Evolutionary conservation across 768 basidiomycete species (phyloP).

Genomic region (Lentinula lateritia): DNA sequence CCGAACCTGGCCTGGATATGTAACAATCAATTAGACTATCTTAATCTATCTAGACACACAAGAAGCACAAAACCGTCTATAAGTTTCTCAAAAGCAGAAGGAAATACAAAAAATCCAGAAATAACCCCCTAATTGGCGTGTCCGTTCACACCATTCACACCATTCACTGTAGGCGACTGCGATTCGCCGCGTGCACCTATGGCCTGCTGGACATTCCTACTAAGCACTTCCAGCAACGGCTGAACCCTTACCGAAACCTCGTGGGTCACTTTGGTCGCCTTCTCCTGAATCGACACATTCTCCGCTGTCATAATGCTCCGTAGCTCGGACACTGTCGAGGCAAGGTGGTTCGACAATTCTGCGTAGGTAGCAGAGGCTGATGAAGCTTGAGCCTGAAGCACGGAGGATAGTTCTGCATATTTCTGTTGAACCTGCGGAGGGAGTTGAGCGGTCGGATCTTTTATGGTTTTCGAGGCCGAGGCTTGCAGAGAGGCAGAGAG

Average conservation of each 20-base stretch:
- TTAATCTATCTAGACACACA: no score
- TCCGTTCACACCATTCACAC: constrained; percentile 1
- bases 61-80: no score
- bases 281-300: constrained; percentile 57
- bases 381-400: not conserved
- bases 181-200: constrained; percentile 16
- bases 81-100: not conserved
- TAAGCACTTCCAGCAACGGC: constrained; percentile 53
- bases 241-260: constrained; percentile 58
- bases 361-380: constrained; percentile 30
- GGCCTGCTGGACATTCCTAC: constrained; percentile 35
- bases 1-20: no score
- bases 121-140: not conserved
- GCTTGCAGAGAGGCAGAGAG: constrained; percentile 39
- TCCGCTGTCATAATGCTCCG: constrained; percentile 44
- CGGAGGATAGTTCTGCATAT: not conserved
- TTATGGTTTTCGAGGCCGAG: constrained; percentile 19
- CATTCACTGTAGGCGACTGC: not conserved
- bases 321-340: constrained; percentile 48
- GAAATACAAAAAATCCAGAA: not conserved
- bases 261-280: constrained; percentile 47
- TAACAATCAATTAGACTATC: no score
- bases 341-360: constrained; percentile 40
- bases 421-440: constrained; percentile 53
- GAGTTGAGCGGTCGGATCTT: constrained; percentile 36